Evolutionary conservation across 768 basidiomycete species (phyloP), one percentile per base, ranked within the genome.

Genomic region (Polyporus arcularius): DNA sequence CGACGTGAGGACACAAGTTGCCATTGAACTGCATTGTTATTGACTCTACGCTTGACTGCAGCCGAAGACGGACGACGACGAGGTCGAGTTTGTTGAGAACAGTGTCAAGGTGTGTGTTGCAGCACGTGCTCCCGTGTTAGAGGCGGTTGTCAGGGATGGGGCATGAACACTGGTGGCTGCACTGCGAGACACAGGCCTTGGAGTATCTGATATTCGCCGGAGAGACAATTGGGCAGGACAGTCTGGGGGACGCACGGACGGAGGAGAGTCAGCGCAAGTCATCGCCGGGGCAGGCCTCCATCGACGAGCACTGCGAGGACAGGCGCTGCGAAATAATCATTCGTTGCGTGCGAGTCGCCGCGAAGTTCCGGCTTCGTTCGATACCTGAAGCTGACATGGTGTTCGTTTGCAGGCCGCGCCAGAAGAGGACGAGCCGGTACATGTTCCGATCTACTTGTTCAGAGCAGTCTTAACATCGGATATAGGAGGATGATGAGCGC

Each of bases 401-500:
- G 28, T 28, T 16, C 9, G 35, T 32, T 31, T 18, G 15, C 10
- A 57, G 47, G 21, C 31, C 12, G 39, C 50, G 7, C 47, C 42
- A 3, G 55, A 42, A 28, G 31, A 55, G n/a, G 51, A 48, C 4
- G 46, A 49, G n/a, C 28, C 39, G 18, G 51, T 55, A 48, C 30
- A 38, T n/a, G 18, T 10, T 16, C 2, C 7, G 4, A 11, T 11
- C n/a, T 3, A 15, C n/a, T 39, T 45, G 8, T n/a, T 4, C 41
- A 28, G 21, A 12, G 14, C 8, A 3, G 21, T 15, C n/a, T 35
- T 48, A 16, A 53, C 18, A 4, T 5, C 9, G 4, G 14, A 5
- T 30, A 18, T 38, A 67, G 63, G 63, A 64, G 21, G 26, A 52
- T 7, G 43, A 61, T 16, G 16, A 55, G 39, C 61, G 66, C 6